phyloP scores from a whole-genome alignment of 2,329 filamentous ascomycete species.

The Pyrenochaeta sp. region DNA sequence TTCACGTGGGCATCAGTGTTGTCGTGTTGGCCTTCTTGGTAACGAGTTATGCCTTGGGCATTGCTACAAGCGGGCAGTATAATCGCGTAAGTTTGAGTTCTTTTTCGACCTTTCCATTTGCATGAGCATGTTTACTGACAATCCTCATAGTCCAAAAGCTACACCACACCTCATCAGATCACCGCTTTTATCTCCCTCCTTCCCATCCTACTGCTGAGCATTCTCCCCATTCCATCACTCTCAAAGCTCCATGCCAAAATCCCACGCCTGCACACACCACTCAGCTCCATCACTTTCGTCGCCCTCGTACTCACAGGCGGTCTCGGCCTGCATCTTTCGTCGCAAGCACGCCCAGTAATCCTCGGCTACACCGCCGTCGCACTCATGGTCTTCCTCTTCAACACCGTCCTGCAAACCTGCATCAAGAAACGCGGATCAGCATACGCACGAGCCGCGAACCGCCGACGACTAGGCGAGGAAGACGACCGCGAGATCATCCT shows the following conservation, averaged over 20 bases:
- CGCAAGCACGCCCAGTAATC: slow-evolving; percentile 30
- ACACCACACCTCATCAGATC: slow-evolving; percentile 58
- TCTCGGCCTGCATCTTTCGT: slow-evolving; percentile 41
- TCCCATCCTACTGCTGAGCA: slow-evolving; percentile 34
- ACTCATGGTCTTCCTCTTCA: slow-evolving; percentile 33
- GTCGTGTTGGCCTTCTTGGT: slow-evolving; percentile 49
- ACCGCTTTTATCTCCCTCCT: slow-evolving; percentile 60
- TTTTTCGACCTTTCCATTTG: background rate
- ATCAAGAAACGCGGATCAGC: slow-evolving; percentile 38
- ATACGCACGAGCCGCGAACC: slow-evolving; percentile 25
- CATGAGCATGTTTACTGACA: slow-evolving; percentile 4
- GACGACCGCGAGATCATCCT: slow-evolving; percentile 35
- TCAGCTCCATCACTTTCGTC: slow-evolving; percentile 53
- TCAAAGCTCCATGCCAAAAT: slow-evolving; percentile 50
- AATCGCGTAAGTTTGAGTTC: slow-evolving; percentile 52
- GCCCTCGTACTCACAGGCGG: slow-evolving; percentile 44
- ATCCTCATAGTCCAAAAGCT: slow-evolving; percentile 49
- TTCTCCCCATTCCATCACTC: slow-evolving; percentile 34
- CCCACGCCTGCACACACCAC: slow-evolving; percentile 47
- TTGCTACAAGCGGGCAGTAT: slow-evolving; percentile 51
- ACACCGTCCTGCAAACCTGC: slow-evolving; percentile 29
- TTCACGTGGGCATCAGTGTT: slow-evolving; percentile 53
- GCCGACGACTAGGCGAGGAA: slow-evolving; percentile 18
- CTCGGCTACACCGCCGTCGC: slow-evolving; percentile 39
- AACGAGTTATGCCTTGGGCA: slow-evolving; percentile 52